A percentile compares a stretch with the other conserved stretches of the same genome.
These are phyloP conservation scores for Craspedostauros australis DNA, from an alignment of 108 stramenopile genomes.

Conservation along the genomic window DNA sequence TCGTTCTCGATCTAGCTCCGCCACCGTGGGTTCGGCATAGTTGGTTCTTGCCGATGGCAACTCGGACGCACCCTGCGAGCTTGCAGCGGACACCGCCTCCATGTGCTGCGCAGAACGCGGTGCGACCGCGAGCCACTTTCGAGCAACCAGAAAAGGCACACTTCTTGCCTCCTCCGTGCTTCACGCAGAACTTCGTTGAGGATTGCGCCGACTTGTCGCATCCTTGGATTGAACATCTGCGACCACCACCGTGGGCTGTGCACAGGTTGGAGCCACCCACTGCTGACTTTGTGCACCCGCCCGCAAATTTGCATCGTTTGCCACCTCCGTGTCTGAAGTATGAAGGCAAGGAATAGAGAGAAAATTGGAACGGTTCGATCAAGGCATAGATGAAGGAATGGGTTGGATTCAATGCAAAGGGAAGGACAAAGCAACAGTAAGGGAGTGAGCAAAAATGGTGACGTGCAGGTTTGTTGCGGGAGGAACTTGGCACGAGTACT, in stretches of 20 bases:
- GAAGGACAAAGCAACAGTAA: no score
- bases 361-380: not conserved
- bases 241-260: conserved; percentile 95
- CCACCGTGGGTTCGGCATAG: conserved; percentile 94
- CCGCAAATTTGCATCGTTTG: conserved; percentile 74
- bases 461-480: no score
- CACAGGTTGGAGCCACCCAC: conserved; percentile 93
- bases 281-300: conserved; percentile 94
- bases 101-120: conserved; percentile 88
- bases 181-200: conserved; percentile 93
- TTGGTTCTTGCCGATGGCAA: conserved; percentile 90
- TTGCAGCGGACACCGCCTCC: conserved; percentile 96
- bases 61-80: conserved; percentile 89
- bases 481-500: no score
- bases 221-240: conserved; percentile 81
- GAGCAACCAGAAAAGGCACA: conserved; percentile 67
- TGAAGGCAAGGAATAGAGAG: not conserved
- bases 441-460: no score
- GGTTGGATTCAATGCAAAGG: no score
- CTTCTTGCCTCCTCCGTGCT: conserved; percentile 98
- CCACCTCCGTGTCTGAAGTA: conserved; percentile 93
- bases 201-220: conserved; percentile 93
- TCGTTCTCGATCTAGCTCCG: conserved; percentile 25
- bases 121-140: conserved; percentile 82
- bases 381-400: not conserved